These are phyloP conservation scores for Pestalotiopsis sp. DNA, from an alignment of 2,329 filamentous ascomycete species.

Conservation along the genomic window DNA sequence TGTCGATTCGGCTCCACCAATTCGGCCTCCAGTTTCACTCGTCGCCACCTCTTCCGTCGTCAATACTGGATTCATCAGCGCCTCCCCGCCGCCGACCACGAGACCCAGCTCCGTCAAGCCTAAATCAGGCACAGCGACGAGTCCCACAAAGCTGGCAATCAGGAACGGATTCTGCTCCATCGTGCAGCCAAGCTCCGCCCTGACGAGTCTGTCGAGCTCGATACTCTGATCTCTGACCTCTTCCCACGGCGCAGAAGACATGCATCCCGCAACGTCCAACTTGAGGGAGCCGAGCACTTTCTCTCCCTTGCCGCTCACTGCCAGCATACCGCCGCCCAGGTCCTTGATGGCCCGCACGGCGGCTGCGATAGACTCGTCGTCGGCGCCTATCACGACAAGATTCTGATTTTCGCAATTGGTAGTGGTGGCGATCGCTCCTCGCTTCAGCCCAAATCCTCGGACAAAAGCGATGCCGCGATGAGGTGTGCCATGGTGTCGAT, in stretches of 20 bases:
- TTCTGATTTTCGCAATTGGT: constrained; percentile 27
- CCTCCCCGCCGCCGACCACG: constrained; percentile 12
- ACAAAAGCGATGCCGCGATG: constrained; percentile 22
- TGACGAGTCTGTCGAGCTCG: constrained; percentile 16
- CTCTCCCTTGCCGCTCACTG: not conserved
- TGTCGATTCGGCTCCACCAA: not conserved
- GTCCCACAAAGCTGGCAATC: constrained; percentile 26
- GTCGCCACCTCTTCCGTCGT: not conserved
- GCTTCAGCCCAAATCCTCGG: constrained; percentile 14
- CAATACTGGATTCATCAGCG: constrained; percentile 12
- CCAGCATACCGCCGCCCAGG: constrained; percentile 21
- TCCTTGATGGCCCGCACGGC: constrained; percentile 15
- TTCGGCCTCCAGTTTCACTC: too few relatives aligned
- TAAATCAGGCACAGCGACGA: constrained; percentile 19
- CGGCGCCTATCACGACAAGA: constrained; percentile 22
- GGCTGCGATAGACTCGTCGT: constrained; percentile 21
- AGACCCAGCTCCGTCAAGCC: constrained; percentile 22
- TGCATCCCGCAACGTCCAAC: constrained; percentile 26
- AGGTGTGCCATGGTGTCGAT: constrained; percentile 21
- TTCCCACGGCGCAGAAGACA: constrained; percentile 18
- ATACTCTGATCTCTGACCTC: constrained; percentile 18
- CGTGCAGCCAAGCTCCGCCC: constrained; percentile 17
- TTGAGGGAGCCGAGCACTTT: constrained; percentile 16
- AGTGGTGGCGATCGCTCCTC: constrained; percentile 24
- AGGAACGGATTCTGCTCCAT: constrained; percentile 22